phyloP scores from a whole-genome alignment of 805 yeast species.

The Yarrowia sp. region DNA sequence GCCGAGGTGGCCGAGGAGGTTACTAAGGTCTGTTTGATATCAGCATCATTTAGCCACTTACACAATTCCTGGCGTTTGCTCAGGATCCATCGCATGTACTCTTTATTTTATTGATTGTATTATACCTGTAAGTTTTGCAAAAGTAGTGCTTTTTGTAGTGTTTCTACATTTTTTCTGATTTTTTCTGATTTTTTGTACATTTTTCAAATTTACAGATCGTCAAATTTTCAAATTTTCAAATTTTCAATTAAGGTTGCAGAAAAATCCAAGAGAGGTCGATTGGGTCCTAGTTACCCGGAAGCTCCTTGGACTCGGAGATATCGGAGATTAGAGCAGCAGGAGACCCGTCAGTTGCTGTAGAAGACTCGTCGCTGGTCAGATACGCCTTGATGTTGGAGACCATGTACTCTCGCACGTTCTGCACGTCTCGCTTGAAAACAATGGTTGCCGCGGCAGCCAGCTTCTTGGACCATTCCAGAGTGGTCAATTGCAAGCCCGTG shows the following conservation, averaged over 20 bases:
- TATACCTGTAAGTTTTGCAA: neutral
- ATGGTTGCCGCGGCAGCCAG: neutral
- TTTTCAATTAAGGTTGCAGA: conserved; percentile 1
- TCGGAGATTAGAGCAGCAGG: neutral
- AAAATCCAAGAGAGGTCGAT: neutral
- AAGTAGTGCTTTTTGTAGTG: no score
- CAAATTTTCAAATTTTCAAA: neutral
- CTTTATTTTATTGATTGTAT: conserved; percentile 25
- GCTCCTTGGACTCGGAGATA: conserved; percentile 14
- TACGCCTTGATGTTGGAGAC: neutral
- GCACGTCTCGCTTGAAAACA: neutral
- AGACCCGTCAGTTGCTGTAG: neutral
- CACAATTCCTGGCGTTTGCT: neutral
- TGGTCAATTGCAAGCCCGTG: neutral
- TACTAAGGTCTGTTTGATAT: neutral
- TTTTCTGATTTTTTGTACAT: no score
- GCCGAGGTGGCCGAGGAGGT: conserved; percentile 18
- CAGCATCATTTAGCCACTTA: neutral
- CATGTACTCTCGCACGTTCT: neutral
- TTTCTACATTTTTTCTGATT: no score
- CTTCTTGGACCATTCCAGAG: conserved; percentile 8
- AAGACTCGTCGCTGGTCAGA: neutral
- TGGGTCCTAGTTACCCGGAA: conserved; percentile 1
- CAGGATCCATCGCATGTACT: conserved; percentile 18
- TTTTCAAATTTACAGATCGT: no score